These are phyloP conservation scores for Heterobasidion annosum DNA, from an alignment of 1,284 basidiomycete species.

Conservation along the genomic window DNA sequence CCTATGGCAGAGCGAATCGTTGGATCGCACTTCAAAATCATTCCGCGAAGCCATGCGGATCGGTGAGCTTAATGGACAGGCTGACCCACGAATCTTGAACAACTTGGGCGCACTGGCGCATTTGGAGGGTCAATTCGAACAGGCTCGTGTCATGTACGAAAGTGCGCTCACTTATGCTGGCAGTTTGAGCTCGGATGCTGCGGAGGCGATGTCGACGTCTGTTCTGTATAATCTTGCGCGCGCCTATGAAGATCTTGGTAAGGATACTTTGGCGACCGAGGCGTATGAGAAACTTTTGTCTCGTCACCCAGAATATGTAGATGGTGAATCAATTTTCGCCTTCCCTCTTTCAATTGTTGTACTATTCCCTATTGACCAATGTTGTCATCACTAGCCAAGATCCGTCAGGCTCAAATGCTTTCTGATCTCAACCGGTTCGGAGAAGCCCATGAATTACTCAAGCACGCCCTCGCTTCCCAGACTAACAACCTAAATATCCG, in stretches of 20 bases:
- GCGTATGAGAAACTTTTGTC: conserved; percentile 80
- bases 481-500: conserved; percentile 70
- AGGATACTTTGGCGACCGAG: conserved; percentile 63
- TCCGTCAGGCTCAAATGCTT: conserved; percentile 79
- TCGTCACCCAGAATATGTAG: conserved; percentile 88
- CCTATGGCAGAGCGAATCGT: conserved; percentile 76
- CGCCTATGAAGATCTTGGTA: conserved; percentile 78
- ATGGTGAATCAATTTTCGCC: conserved; percentile 49
- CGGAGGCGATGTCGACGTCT: conserved; percentile 69
- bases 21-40: conserved; percentile 65
- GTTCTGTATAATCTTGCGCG: conserved; percentile 85
- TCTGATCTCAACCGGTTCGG: conserved; percentile 58
- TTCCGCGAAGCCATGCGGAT: conserved; percentile 66
- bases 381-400: conserved; percentile 56
- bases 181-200: conserved; percentile 35
- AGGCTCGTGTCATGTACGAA: conserved; percentile 58
- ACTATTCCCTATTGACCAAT: background rate
- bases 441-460: conserved; percentile 80
- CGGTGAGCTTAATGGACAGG: conserved; percentile 33
- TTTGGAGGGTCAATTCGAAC: conserved; percentile 52
- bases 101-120: conserved; percentile 78
- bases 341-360: background rate
- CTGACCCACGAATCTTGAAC: conserved; percentile 68
- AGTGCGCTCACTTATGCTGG: conserved; percentile 53
- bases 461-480: conserved; percentile 75